phyloP scores from a whole-genome alignment of 768 basidiomycete species.

The Daedalea quercina region DNA sequence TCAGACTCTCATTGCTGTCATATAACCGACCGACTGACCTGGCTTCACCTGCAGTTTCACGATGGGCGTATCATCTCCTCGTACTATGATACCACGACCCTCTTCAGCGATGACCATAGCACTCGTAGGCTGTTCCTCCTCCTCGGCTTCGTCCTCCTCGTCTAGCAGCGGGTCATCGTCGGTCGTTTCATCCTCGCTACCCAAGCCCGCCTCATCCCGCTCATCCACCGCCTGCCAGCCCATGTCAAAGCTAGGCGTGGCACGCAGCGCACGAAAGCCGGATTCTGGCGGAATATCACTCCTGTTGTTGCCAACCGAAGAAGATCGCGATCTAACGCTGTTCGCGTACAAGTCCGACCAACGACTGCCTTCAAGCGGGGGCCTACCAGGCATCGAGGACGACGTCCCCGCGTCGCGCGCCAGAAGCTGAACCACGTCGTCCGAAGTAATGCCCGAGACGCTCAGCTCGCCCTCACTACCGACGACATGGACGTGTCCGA shows the following conservation, averaged over 20 bases:
- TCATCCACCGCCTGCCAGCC: conserved; percentile 72
- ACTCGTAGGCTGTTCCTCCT: conserved; percentile 66
- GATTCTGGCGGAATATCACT: conserved; percentile 34
- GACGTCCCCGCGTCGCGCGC: conserved; percentile 42
- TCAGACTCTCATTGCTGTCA: conserved; percentile 1
- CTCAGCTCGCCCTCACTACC: conserved; percentile 52
- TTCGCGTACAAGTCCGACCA: conserved; percentile 72
- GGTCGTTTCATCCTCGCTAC: conserved; percentile 48
- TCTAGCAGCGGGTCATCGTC: conserved; percentile 34
- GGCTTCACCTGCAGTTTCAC: conserved; percentile 58
- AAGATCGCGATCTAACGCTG: conserved; percentile 62
- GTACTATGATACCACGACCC: conserved; percentile 78
- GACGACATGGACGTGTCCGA: conserved; percentile 58
- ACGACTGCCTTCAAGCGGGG: conserved; percentile 54
- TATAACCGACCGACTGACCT: conserved; percentile 42
- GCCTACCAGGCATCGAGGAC: conserved; percentile 39
- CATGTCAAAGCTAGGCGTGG: conserved; percentile 71
- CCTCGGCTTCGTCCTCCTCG: conserved; percentile 41
- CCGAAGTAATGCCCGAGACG: conserved; percentile 54
- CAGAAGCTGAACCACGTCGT: conserved; percentile 57
- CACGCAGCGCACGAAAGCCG: conserved; percentile 33
- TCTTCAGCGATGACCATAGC: conserved; percentile 78
- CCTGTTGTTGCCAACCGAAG: conserved; percentile 49
- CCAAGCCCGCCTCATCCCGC: conserved; percentile 54
- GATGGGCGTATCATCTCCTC: conserved; percentile 56